Percentiles rank a stretch among this genome's conserved stretches.
Conservation (phyloP, 176 grass and related monocot species). For the Aegilops longissima region DNA sequence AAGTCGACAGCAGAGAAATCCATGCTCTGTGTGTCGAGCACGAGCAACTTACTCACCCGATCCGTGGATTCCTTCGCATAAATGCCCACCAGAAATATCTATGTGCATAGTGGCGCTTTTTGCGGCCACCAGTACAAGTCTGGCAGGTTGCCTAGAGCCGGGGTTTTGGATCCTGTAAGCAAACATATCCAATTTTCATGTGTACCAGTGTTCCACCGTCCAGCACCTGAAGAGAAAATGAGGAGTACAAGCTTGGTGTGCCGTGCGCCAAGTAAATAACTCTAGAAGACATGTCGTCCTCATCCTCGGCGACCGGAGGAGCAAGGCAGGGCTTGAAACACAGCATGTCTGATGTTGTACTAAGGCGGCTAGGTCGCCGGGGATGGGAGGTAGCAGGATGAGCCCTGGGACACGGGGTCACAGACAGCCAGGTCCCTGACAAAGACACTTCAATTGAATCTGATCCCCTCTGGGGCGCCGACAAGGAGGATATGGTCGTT, state of each 20-base stretch:
- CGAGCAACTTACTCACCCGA: background rate
- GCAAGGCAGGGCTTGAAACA: background rate
- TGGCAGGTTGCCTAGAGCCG: background rate
- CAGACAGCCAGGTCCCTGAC: background rate
- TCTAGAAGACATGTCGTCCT: background rate
- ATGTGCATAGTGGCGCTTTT: background rate
- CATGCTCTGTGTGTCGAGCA: background rate
- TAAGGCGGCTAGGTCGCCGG: background rate
- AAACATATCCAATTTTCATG: background rate
- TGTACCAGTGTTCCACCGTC: background rate
- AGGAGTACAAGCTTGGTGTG: background rate
- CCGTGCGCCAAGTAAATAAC: conserved; percentile 5
- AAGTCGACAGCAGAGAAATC: background rate
- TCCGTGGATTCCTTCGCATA: too few relatives aligned
- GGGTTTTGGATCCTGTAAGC: background rate
- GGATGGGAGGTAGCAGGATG: background rate
- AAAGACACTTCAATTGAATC: background rate
- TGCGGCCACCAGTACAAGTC: background rate
- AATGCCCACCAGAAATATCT: conserved; percentile 14
- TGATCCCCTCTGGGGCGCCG: background rate
- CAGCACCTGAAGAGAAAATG: background rate
- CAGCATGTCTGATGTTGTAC: background rate
- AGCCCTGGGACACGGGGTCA: background rate
- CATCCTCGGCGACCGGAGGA: background rate
- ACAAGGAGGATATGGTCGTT: background rate